phyloP scores from a whole-genome alignment of 352 stramenopile species.

The Phytophthora syringae region DNA sequence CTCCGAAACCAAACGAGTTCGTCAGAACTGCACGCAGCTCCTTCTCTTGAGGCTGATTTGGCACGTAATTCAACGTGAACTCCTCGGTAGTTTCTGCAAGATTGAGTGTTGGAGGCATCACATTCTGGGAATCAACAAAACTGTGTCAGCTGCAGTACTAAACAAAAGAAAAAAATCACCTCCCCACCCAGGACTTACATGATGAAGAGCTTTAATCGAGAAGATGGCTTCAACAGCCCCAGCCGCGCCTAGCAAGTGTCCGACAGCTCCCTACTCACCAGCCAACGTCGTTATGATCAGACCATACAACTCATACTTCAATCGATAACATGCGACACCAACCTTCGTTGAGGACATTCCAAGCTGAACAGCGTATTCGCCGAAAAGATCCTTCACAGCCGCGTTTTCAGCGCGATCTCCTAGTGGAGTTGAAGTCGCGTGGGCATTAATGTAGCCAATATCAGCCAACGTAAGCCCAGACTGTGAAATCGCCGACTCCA shows the following conservation, averaged over 20 bases:
- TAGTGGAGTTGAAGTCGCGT: constrained; percentile 98
- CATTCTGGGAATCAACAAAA: constrained; percentile 49
- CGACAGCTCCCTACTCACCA: constrained; percentile 78
- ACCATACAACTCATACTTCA: not conserved
- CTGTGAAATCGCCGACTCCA: constrained; percentile 91
- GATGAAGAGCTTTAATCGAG: constrained; percentile 91
- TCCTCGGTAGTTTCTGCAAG: constrained; percentile 76
- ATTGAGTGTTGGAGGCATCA: constrained; percentile 96
- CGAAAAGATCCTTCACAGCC: constrained; percentile 91
- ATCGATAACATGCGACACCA: not conserved
- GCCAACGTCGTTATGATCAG: not conserved
- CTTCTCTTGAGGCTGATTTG: constrained; percentile 69
- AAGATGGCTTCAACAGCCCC: constrained; percentile 97
- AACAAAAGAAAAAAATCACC: not conserved
- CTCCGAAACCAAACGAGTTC: constrained; percentile 99
- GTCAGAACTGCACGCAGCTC: constrained; percentile 84
- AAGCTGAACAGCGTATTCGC: constrained; percentile 53
- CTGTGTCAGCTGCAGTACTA: not conserved
- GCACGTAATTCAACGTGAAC: constrained; percentile 90
- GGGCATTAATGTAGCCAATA: constrained; percentile 98
- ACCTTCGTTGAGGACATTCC: constrained; percentile 88
- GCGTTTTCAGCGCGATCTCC: constrained; percentile 95
- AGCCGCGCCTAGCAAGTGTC: constrained; percentile 96
- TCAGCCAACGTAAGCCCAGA: constrained; percentile 77
- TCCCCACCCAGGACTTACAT: constrained; percentile 57